These are phyloP conservation scores for Alternaria triticimaculans DNA, from an alignment of 2,329 filamentous ascomycete genomes.

Conservation along the genomic window DNA sequence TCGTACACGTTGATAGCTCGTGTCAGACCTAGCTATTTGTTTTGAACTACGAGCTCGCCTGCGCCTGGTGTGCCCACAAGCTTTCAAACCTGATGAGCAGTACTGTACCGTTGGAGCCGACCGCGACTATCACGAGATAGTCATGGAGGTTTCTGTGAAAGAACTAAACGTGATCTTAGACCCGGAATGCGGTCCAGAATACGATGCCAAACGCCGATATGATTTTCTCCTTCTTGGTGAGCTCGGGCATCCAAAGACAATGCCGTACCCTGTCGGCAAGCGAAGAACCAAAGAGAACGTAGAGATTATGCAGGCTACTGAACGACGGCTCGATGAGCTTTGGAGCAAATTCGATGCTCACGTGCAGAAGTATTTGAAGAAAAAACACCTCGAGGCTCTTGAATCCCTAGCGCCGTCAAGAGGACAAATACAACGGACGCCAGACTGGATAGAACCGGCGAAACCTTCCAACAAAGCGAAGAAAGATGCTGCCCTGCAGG, in stretches of 20 bases:
- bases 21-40: background rate
- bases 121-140: background rate
- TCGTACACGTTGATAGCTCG: background rate
- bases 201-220: background rate
- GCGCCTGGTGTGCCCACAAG: background rate
- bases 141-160: background rate
- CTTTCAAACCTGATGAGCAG: background rate
- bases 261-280: background rate
- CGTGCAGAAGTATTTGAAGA: background rate
- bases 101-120: background rate
- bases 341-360: background rate
- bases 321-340: background rate
- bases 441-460: background rate
- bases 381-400: background rate
- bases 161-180: background rate
- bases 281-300: background rate
- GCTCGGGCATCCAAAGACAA: background rate
- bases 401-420: background rate
- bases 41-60: background rate
- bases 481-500: background rate
- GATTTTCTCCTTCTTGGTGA: background rate
- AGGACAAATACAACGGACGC: background rate
- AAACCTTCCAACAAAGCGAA: background rate
- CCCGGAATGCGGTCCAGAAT: background rate
- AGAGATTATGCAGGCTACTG: background rate